Evolutionary conservation across 2,329 filamentous ascomycete species (phyloP), one percentile per base, ranked within the genome.

Genomic region (Talaromyces sp.): DNA sequence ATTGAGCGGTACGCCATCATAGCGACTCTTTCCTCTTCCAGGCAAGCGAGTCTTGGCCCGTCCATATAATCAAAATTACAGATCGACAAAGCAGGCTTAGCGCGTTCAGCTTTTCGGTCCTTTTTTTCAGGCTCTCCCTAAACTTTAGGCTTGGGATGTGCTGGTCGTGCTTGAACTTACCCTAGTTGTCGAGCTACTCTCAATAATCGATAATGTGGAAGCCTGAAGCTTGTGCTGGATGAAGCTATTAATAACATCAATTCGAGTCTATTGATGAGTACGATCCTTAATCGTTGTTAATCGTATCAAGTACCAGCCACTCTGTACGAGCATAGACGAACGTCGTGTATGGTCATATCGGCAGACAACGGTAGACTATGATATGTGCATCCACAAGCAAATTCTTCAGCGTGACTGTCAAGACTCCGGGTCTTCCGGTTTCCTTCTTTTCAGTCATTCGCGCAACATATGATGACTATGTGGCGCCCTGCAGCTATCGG

Each of bases 71-170:
- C 37, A 8, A 59, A 31, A 45, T 64, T 64, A 27, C 43, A 24
- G 47, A 64, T 60, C 54, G 54, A 64, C 56, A 31, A 60, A 64
- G 62, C 62, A 64, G 62, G 54, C 35, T 43, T 62, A 62, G 24
- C 31, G 5, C 37, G 4, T 33, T 59, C 56, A 59, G 56, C 22
- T 45, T 16, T 41, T 19, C 39, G 49, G 24, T 52, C 24, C 27
- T 19, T 33, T 52, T 50, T 50, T 52, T 33, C 27, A 33, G 19
- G 47, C n/a, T 50, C 24, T 27, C 24, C 13, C 24, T 50, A 3
- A 22, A 56, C 33, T 33, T 37, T 57, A 22, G 54, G 39, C 19
- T 27, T 27, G 35, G 35, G 35, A 37, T 8, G 22, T 22, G 54
- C 24, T 57, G 31, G 54, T 39, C 54, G 11, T 27, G 45, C 43